phyloP scores from a whole-genome alignment of 2,329 filamentous ascomycete species.

The Claviceps fusiformis region DNA sequence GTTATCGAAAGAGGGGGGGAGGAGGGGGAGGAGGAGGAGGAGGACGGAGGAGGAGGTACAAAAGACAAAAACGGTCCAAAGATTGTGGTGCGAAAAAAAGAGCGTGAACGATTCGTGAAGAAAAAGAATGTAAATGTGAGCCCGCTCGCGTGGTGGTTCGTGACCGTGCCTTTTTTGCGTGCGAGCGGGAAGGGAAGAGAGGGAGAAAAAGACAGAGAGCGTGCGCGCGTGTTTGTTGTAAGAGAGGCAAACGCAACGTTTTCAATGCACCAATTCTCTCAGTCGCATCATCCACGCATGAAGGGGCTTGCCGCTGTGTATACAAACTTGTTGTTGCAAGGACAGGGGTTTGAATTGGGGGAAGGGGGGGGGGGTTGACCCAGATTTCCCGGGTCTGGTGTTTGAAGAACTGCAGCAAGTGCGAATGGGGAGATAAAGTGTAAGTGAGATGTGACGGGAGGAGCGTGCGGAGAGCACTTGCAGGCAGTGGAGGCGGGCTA shows the following conservation, averaged over 20 bases:
- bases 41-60: neutral
- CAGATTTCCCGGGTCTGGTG: neutral
- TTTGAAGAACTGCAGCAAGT: neutral
- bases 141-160: neutral
- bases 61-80: neutral
- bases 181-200: neutral
- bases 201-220: too few species aligned
- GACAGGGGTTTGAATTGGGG: neutral
- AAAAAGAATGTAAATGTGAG: neutral
- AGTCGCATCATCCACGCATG: slow-evolving; percentile 4
- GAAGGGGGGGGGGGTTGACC: too few species aligned
- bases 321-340: neutral
- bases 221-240: too few species aligned
- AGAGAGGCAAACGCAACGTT: neutral
- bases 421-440: neutral
- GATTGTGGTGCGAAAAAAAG: neutral
- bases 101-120: neutral
- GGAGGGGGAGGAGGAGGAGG: neutral
- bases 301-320: neutral
- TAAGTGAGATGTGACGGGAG: neutral
- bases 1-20: neutral
- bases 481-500: too few species aligned
- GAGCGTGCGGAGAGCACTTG: neutral
- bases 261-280: neutral
- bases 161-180: neutral